Evolutionary conservation across 768 basidiomycete species (phyloP).

Genomic region (Leccinum boreale): DNA sequence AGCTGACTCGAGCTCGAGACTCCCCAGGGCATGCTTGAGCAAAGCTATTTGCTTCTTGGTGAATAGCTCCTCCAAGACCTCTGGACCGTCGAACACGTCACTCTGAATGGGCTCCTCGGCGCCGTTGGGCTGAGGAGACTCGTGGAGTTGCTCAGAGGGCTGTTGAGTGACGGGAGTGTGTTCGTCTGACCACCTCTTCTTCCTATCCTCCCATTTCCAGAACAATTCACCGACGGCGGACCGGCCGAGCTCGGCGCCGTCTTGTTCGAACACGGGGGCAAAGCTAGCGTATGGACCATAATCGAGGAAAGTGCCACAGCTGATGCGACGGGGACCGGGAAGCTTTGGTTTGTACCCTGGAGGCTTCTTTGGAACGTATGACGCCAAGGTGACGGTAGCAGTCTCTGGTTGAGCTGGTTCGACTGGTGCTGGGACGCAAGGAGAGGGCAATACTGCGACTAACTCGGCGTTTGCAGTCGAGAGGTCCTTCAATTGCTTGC

Average conservation of each 20-base stretch:
- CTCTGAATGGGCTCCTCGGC: constrained; percentile 6
- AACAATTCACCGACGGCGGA: constrained; percentile 57
- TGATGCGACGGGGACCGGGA: constrained; percentile 51
- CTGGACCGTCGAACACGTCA: constrained; percentile 31
- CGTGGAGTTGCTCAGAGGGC: background rate
- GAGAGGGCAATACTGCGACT: constrained; percentile 66
- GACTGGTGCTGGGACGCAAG: constrained; percentile 35
- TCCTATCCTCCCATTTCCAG: constrained; percentile 48
- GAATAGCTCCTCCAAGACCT: constrained; percentile 51
- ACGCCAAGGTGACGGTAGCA: constrained; percentile 48
- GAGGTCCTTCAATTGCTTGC: constrained; percentile 45
- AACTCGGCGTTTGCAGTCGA: constrained; percentile 71
- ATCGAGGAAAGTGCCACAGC: constrained; percentile 69
- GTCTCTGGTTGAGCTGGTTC: constrained; percentile 25
- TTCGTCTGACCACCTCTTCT: constrained; percentile 29
- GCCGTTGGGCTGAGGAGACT: constrained; percentile 11
- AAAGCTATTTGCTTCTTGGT: constrained; percentile 51
- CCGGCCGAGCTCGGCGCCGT: constrained; percentile 68
- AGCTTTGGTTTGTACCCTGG: constrained; percentile 39
- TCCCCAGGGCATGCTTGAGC: constrained; percentile 59
- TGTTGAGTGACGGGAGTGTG: constrained; percentile 1
- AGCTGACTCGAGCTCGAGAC: constrained; percentile 62
- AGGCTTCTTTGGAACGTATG: constrained; percentile 48
- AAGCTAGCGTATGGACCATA: constrained; percentile 76
- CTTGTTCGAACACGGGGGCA: constrained; percentile 76